These are phyloP conservation scores for Chrysosporium keratinophilum DNA, from an alignment of 2,329 filamentous ascomycete genomes.

Conservation along the genomic window DNA sequence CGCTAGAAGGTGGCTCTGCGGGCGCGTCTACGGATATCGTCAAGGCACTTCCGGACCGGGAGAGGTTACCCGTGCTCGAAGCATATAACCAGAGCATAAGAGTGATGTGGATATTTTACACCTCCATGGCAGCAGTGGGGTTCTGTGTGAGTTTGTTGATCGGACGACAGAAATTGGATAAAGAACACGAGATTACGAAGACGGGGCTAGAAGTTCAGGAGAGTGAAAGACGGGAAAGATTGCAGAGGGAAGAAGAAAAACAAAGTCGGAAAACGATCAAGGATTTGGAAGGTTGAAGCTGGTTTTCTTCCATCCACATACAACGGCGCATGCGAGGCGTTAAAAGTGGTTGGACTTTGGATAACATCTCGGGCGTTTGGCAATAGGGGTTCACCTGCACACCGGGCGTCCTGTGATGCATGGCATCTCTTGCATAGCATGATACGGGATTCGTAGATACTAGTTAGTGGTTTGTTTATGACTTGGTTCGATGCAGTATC, in stretches of 20 bases:
- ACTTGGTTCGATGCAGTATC: too few species aligned
- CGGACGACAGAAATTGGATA: conserved; percentile 30
- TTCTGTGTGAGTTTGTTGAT: conserved; percentile 34
- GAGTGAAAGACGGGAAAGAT: conserved; percentile 30
- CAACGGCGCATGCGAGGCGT: background rate
- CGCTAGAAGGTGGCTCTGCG: conserved; percentile 23
- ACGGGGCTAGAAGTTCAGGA: conserved; percentile 39
- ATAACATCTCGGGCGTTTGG: too few species aligned
- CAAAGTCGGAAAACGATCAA: conserved; percentile 14
- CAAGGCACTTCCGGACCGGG: conserved; percentile 23
- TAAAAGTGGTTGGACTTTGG: conserved; percentile 1
- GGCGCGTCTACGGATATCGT: conserved; percentile 28
- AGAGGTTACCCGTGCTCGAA: conserved; percentile 31
- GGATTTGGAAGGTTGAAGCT: conserved; percentile 3
- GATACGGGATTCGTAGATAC: background rate
- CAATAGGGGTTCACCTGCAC: background rate
- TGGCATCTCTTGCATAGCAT: too few species aligned
- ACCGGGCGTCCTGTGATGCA: background rate
- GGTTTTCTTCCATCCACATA: background rate
- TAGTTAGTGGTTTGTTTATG: too few species aligned
- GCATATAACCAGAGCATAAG: conserved; percentile 37
- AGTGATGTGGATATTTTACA: conserved; percentile 45
- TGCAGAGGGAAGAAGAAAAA: conserved; percentile 19
- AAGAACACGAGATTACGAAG: conserved; percentile 35
- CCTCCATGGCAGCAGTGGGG: conserved; percentile 28